A percentile compares a stretch with the other conserved stretches of the same genome.
Conservation (phyloP, 768 basidiomycete species). For the Pleurotus platypus region DNA sequence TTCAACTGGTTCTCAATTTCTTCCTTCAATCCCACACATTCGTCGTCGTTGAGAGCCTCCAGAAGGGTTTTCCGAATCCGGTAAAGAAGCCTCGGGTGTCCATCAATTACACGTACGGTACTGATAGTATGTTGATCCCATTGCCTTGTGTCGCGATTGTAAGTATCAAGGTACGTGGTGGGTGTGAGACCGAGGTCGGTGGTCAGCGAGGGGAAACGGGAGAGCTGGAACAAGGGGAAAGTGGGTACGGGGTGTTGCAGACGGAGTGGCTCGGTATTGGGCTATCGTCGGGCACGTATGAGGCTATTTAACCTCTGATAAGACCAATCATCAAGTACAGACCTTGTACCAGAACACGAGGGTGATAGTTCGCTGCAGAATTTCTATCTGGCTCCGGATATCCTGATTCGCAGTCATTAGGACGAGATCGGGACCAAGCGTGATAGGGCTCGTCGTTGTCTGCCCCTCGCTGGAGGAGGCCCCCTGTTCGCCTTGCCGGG, state of each 20-base stretch:
- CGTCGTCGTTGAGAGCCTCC: conserved; percentile 51
- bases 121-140: conserved; percentile 69
- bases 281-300: conserved; percentile 25
- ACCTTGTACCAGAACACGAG: conserved; percentile 14
- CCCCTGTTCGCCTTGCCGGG: background rate
- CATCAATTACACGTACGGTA: conserved; percentile 55
- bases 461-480: background rate
- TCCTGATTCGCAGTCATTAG: conserved; percentile 7
- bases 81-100: conserved; percentile 61
- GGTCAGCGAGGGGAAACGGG: conserved; percentile 47
- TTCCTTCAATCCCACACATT: conserved; percentile 53
- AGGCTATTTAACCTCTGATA: background rate
- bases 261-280: conserved; percentile 51
- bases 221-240: conserved; percentile 64
- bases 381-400: conserved; percentile 11
- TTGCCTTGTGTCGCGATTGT: conserved; percentile 45
- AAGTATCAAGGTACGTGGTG: conserved; percentile 59
- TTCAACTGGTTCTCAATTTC: conserved; percentile 44
- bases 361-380: conserved; percentile 14
- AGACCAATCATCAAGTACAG: background rate
- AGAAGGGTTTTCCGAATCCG: conserved; percentile 56
- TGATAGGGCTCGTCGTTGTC: background rate
- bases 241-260: conserved; percentile 55
- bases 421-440: conserved; percentile 4
- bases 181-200: conserved; percentile 50